Base-by-base conservation (phyloP, 169 alveolate species). In the Plasmodium inui region DNA sequence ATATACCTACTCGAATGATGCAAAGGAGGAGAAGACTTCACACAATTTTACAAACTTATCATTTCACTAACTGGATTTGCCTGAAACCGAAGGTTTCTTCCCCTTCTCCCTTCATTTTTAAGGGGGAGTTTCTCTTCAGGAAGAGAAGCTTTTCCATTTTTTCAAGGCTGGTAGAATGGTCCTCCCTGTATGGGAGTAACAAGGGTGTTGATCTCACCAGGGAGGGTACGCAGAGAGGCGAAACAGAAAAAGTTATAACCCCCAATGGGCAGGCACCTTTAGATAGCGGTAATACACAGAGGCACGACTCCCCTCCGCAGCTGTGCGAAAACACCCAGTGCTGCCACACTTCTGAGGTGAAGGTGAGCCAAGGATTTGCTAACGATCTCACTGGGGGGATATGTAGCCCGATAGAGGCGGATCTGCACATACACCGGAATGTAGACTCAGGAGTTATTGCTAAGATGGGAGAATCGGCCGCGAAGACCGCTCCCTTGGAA, bases 21-120 rank as follows among this genome's bases (percentile, higher is more conserved):
- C 76, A 67, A 67, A 67, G 76, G 76, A 67, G 76, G 39, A 28
- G 22, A 67, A 67, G 37, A 67, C 37, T 67, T 26, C 76, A 67
- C 17, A n/a, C 30, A 67, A n/a, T 67, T 67, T 67, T 67, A 28
- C 76, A 28, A 67, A 67, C 37, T 67, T 67, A 67, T 67, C 22
- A 67, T 67, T 17, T 67, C 6, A 22, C 34, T 67, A 67, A 67
- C 17, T 67, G 41, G 76, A 6, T 67, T 67, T 67, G 5, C 12
- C 34, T 22, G 8, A 67, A 67, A 22, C 76, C 76, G 37, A 67
- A 67, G 76, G 76, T 67, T 19, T 67, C 0, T 10, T n/a, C 39
- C 32, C 37, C 37, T 9, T 0, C 41, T 67, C 39, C 22, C 76
- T 67, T 67, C 30, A 67, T 17, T 26, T 19, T 1, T 67, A 67